Evolutionary conservation across 2,329 filamentous ascomycete genomes (phyloP).

Genomic region (Botrytis sinoallii): DNA sequence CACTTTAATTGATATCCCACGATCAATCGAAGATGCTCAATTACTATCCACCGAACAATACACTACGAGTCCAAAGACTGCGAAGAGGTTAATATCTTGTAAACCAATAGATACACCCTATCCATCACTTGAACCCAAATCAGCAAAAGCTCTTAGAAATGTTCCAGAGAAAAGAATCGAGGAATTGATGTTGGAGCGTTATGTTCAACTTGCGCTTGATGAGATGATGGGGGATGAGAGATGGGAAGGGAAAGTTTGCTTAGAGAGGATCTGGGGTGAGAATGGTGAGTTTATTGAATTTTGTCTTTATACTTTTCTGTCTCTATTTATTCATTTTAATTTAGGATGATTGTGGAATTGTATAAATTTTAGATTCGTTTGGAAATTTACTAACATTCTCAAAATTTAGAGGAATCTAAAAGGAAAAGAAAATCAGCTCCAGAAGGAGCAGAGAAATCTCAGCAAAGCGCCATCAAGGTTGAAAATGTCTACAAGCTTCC

Average conservation of each 20-base stretch:
- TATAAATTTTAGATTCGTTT: neutral
- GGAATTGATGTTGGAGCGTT: constrained; percentile 32
- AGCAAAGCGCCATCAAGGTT: neutral
- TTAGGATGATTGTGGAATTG: neutral
- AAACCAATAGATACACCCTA: constrained; percentile 43
- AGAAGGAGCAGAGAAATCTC: neutral
- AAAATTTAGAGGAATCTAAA: neutral
- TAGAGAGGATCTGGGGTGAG: neutral
- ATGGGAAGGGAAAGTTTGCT: constrained; percentile 38
- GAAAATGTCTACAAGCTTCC: neutral
- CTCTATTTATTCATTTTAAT: neutral
- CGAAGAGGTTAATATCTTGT: constrained; percentile 39
- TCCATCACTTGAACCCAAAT: constrained; percentile 53
- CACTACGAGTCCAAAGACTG: neutral
- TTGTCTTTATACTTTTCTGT: neutral
- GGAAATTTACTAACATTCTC: neutral
- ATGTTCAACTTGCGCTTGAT: constrained; percentile 33
- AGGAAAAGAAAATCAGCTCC: neutral
- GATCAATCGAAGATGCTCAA: constrained; percentile 66
- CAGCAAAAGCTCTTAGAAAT: constrained; percentile 37
- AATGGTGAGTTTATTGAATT: neutral
- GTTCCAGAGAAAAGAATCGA: constrained; percentile 24
- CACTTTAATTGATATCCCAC: constrained; percentile 58
- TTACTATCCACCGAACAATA: constrained; percentile 23
- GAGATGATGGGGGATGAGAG: constrained; percentile 26